Evolutionary conservation across 2,329 filamentous ascomycete species (phyloP), one percentile per base, ranked within the genome.

Genomic region (Phialemoniopsis sp.): DNA sequence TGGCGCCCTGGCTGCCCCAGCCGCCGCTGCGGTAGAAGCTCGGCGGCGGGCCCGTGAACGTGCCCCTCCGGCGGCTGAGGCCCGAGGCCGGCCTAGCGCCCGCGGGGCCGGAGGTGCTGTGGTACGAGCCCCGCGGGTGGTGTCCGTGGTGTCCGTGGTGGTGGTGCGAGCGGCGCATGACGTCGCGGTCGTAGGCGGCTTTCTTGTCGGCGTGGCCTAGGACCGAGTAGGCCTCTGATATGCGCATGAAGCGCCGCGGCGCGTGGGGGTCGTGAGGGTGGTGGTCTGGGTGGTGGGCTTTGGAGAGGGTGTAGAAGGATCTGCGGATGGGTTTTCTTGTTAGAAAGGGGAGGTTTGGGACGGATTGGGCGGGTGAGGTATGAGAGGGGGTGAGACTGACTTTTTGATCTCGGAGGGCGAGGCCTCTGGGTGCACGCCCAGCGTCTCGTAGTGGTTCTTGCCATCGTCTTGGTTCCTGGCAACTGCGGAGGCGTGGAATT

Each of bases 221-320:
- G 33, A 86, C 63, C 42, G 80, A 72, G 70, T 95, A 96, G 50
- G 90, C 89, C 58, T 93, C 85, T 57, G 80, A 85, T 58, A 96
- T 85, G 51, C 80, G 76, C 61, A 89, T 80, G 72, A 95, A 98
- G 58, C 83, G 86, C 42, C 78, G 67, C 4, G 82, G 72, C 46
- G 90, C 86, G 42, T 67, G 58, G 5, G 87, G 85, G 63, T 95
- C 85, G 51, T 76, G 58, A 44, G 76, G 87, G 71, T 97, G 94
- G 58, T 82, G 81, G 72, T 98, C 93, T 1, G 93, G 93, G 64
- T 98, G 93, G 73, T 95, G 85, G 39, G 76, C 68, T 66, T 96
- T 95, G 56, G 89, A 95, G 59, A 97, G 86, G 45, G 76, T 66
- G 73, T 96, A 97, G 77, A 96, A 98, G 50, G 79, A 79, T 54